These are phyloP conservation scores for Trematosphaeria pertusa DNA, from an alignment of 2,329 filamentous ascomycete species.

Conservation along the genomic window DNA sequence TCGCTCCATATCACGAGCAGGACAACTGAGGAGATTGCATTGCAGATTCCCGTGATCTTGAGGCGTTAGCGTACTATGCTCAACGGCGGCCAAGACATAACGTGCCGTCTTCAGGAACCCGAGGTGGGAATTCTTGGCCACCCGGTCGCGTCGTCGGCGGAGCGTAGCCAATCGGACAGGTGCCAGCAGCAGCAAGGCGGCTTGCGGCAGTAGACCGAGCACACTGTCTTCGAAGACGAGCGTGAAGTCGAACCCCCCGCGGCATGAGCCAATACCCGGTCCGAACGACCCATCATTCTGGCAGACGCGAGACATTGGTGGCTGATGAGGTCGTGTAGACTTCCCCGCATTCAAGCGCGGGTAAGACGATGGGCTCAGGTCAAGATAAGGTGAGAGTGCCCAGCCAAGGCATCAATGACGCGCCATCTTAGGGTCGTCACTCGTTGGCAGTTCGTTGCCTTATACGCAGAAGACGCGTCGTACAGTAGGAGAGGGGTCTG, in stretches of 20 bases:
- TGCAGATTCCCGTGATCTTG: slow-evolving; percentile 20
- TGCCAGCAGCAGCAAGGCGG: slow-evolving; percentile 30
- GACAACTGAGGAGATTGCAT: slow-evolving; percentile 28
- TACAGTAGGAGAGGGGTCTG: background rate
- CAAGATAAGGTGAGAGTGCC: slow-evolving; percentile 17
- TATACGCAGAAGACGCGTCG: slow-evolving; percentile 1
- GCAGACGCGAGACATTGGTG: slow-evolving; percentile 23
- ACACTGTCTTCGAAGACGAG: slow-evolving; percentile 37
- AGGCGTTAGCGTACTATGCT: too few species aligned
- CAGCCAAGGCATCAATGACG: slow-evolving; percentile 10
- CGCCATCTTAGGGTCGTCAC: background rate
- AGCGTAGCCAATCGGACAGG: slow-evolving; percentile 34
- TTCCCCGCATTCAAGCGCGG: slow-evolving; percentile 1
- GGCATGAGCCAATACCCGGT: slow-evolving; percentile 25
- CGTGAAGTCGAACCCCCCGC: slow-evolving; percentile 38
- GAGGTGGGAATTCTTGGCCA: slow-evolving; percentile 25
- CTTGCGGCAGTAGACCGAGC: slow-evolving; percentile 32
- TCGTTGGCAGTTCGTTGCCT: slow-evolving; percentile 3
- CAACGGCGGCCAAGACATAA: too few species aligned
- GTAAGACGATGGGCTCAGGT: slow-evolving; percentile 7
- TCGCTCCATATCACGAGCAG: slow-evolving; percentile 29
- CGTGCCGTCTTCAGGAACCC: slow-evolving; percentile 28
- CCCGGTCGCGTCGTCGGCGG: slow-evolving; percentile 21
- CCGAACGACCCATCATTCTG: slow-evolving; percentile 30
- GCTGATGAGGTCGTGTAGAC: slow-evolving; percentile 7